These are phyloP conservation scores for Flueggea neowawraea DNA, from an alignment of 441 rosid species.

Conservation along the genomic window DNA sequence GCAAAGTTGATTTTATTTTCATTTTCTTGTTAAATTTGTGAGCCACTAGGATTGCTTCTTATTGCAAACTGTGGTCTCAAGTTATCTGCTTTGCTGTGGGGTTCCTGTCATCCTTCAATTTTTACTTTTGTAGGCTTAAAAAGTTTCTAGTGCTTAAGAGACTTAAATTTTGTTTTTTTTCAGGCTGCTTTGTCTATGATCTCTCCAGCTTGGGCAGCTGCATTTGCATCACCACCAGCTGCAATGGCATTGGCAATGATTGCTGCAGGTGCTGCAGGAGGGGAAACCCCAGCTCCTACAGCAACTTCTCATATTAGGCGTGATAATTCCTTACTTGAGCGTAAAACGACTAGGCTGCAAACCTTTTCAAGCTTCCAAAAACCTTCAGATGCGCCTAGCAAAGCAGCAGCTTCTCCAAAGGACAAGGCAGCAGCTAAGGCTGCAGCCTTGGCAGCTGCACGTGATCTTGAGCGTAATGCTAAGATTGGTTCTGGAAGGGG, in stretches of 20 bases:
- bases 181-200: slow-evolving; percentile 98
- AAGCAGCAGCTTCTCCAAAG: slow-evolving; percentile 66
- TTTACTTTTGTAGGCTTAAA: not conserved
- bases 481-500: slow-evolving; percentile 99
- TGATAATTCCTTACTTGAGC: slow-evolving; percentile 84
- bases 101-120: not conserved
- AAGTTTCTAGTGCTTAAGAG: not conserved
- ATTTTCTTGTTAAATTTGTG: too few species aligned
- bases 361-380: slow-evolving; percentile 97
- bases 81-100: not conserved
- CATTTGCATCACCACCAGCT: slow-evolving; percentile 99
- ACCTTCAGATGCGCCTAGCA: slow-evolving; percentile 62
- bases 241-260: slow-evolving; percentile 99
- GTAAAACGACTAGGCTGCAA: slow-evolving; percentile 69
- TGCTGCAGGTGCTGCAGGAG: slow-evolving; percentile 99
- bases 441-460: slow-evolving; percentile 98
- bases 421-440: slow-evolving; percentile 99
- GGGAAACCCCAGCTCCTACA: slow-evolving; percentile 73
- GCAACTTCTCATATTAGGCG: slow-evolving; percentile 64
- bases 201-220: slow-evolving; percentile 99
- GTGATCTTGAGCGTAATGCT: slow-evolving; percentile 98
- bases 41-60: too few species aligned
- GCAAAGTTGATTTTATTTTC: too few species aligned
- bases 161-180: slow-evolving; percentile 11
- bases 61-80: too few species aligned